Percentiles rank a stretch among this genome's conserved stretches.
Evolutionary conservation across 1,284 basidiomycete genomes (phyloP).

Genomic region (Moesziomyces sp.): DNA sequence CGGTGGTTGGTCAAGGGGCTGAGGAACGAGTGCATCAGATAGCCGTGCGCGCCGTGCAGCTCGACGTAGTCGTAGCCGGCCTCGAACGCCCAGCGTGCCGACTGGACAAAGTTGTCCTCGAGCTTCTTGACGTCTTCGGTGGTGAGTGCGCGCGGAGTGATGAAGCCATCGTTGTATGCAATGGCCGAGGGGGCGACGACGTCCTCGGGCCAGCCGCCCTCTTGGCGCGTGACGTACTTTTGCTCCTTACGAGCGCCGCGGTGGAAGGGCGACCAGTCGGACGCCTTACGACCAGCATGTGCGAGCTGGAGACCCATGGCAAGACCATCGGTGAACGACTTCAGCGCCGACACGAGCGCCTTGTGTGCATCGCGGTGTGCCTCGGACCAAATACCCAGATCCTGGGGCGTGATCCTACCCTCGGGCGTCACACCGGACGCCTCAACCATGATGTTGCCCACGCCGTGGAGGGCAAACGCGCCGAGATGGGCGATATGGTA

Average conservation of each 20-base stretch:
- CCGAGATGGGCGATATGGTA: conserved; percentile 65
- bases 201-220: conserved; percentile 79
- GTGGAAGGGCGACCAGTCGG: conserved; percentile 68
- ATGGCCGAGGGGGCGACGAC: conserved; percentile 75
- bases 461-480: conserved; percentile 64
- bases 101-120: conserved; percentile 76
- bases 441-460: conserved; percentile 61
- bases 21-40: conserved; percentile 73
- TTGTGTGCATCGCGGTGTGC: conserved; percentile 77
- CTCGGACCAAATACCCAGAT: conserved; percentile 79
- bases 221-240: conserved; percentile 40
- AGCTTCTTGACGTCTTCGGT: conserved; percentile 74
- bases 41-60: conserved; percentile 71
- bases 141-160: conserved; percentile 74
- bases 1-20: conserved; percentile 62
- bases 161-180: conserved; percentile 71
- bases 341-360: conserved; percentile 79
- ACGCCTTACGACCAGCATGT: conserved; percentile 81
- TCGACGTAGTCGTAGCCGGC: conserved; percentile 79
- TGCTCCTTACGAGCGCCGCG: conserved; percentile 65
- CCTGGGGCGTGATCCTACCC: conserved; percentile 79
- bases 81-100: conserved; percentile 72
- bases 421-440: conserved; percentile 75
- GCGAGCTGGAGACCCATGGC: conserved; percentile 82
- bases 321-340: conserved; percentile 73